Percentiles rank a stretch among this genome's conserved stretches.
Evolutionary conservation across 1,139 yeast genomes (phyloP).

Genomic region (Yamadazyma triangularis): DNA sequence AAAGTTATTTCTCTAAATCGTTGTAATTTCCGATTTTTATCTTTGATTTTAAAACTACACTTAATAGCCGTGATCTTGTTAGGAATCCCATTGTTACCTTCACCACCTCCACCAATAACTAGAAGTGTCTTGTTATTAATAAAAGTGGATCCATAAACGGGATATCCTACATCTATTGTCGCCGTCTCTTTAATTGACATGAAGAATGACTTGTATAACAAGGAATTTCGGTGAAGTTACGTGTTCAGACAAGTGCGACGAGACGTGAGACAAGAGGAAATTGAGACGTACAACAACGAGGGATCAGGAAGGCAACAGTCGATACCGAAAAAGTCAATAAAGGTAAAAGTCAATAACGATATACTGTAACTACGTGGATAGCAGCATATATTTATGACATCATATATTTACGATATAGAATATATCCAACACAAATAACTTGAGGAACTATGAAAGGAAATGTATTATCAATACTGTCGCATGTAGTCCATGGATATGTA

Average conservation of each 20-base stretch:
- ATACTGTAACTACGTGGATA: too few relatives aligned
- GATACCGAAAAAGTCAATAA: too few relatives aligned
- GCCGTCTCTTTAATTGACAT: constrained; percentile 37
- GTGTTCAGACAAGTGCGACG: neutral
- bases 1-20: constrained; percentile 60
- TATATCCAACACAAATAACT: neutral
- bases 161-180: constrained; percentile 63
- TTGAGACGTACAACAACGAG: too few relatives aligned
- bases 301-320: too few relatives aligned
- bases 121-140: constrained; percentile 57
- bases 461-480: constrained; percentile 39
- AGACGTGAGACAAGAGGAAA: too few relatives aligned
- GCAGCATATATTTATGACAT: too few relatives aligned
- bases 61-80: constrained; percentile 75
- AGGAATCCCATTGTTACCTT: constrained; percentile 81
- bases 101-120: constrained; percentile 95
- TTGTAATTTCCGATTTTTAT: constrained; percentile 49
- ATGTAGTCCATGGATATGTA: constrained; percentile 45
- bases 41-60: constrained; percentile 50
- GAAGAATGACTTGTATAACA: too few relatives aligned
- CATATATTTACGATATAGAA: too few relatives aligned
- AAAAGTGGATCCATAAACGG: constrained; percentile 76
- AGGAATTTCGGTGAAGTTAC: neutral
- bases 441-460: constrained; percentile 9
- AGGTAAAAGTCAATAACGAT: too few relatives aligned